Base-by-base conservation (phyloP, 2,329 filamentous ascomycete genomes). In the Daldinia eschscholtzii region DNA sequence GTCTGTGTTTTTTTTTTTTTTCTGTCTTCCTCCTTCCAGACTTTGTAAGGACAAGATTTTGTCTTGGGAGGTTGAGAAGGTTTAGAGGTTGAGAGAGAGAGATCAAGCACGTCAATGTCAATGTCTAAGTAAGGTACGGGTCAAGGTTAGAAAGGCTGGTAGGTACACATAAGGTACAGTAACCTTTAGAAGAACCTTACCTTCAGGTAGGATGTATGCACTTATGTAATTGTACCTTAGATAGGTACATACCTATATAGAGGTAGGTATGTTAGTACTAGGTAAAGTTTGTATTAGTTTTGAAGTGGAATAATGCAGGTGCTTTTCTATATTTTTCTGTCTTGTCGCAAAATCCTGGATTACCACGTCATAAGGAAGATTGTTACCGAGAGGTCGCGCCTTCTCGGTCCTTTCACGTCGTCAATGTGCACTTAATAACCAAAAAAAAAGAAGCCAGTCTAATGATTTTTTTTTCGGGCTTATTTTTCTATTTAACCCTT, bases 361-460 rank as follows among this genome's bases (percentile, higher is more conserved):
- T 60, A 4, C 57, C 55, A 72, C 70, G 68, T 72, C 70, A 72
- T 72, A 65, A 65, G 65, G 55, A 39, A 30, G 50, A 64, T 61
- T 48, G 46, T 39, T 64, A 23, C 70, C 63, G 57, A 55, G 53
- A 55, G 62, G 55, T 71, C 33, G 58, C 58, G 61, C 64, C 23
- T 53, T 63, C 66, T 65, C 48, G 42, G 42, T 35, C 18, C 39
- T 28, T 62, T 52, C 28, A 48, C 50, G 35, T 65, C 42, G 62
- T 64, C 63, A 71, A 71, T 46, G 30, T 69, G 68, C 65, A 69
- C 67, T 33, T 44, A 64, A 23, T 2, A 23, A 23, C 20, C 23
- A 28, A 39, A 5, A 2, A 15, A 15, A 39, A 39, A 39, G 12
- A 13, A 37, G 7, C 35, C 10, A 23, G 20, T 23, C 20, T 23